Evolutionary conservation across 306 rosid species (phyloP).

Genomic region (Fragaria ananassa): DNA sequence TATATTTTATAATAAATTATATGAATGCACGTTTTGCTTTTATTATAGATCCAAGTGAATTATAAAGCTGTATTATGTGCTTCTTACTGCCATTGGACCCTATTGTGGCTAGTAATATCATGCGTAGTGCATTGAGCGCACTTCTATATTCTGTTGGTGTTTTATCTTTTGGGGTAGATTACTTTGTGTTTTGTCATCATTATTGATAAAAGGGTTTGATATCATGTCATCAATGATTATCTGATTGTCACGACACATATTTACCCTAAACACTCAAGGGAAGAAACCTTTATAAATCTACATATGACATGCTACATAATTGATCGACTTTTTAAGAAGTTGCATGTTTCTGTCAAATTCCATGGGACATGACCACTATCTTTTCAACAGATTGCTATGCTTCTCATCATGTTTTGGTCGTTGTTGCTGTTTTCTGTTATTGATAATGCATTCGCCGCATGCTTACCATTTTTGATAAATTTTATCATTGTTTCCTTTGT

Average conservation of each 20-base stretch:
- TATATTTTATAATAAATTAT: neutral
- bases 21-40: neutral
- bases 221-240: neutral
- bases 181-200: neutral
- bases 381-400: neutral
- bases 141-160: neutral
- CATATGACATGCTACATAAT: neutral
- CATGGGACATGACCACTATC: neutral
- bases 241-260: neutral
- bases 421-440: neutral
- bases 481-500: conserved; percentile 28
- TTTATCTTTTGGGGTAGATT: neutral
- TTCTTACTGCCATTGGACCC: neutral
- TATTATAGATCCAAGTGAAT: neutral
- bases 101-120: neutral
- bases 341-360: neutral
- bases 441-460: neutral
- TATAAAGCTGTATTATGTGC: neutral
- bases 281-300: neutral
- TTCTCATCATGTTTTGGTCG: neutral
- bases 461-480: conserved; percentile 17
- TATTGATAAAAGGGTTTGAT: neutral
- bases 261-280: neutral
- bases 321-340: neutral
- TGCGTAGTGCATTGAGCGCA: neutral